Evolutionary conservation across 441 rosid genomes (phyloP), one percentile per base, ranked within the genome.

Genomic region (Cnidoscolus chayamansa): DNA sequence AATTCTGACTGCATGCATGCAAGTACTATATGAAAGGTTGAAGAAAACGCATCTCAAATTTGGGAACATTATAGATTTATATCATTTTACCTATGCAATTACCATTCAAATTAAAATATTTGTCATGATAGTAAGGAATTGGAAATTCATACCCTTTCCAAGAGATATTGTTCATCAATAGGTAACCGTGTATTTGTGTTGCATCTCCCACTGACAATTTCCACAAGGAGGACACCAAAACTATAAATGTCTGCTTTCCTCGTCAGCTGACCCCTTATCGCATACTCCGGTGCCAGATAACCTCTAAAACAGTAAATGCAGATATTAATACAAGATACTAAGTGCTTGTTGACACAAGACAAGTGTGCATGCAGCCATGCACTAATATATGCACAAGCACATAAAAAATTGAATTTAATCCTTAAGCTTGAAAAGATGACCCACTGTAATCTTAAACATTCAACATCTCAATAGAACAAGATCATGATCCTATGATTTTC

Each of bases 221-320:
- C 99, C 79, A 87, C 75, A 13, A 94, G 84, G 70, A 94, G 98
- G 74, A 92, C 98, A 1, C 99, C 99, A 70, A 85, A 94, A 79
- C 99, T 85, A 77, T 94, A 94, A 59, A 92, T 75, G 79, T 94
- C 99, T 16, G 98, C 99, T 84, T 84, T 94, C 20, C 92, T 82
- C 2, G 98, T 94, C 83, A 94, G 68, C 32, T 86, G 96, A 65
- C 99, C 99, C 77, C 91, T 81, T 74, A 94, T 89, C 8, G 99
- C 99, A 78, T 94, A 94, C 80, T 94, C 99, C 13, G 99, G 99
- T 49, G 99, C 99, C 74, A 94, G 81, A 81, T 94, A 94, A 72
- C 99, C 99, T 85, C 99, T 94, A 74, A 71, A 77, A 80, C 48
- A 66, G 63, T 64, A 80, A 55, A 68, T n/a, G 60, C 57, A 68